Evolutionary conservation across 768 basidiomycete species (phyloP), one percentile per base, ranked within the genome.

Genomic region (Tylopilus sp.): DNA sequence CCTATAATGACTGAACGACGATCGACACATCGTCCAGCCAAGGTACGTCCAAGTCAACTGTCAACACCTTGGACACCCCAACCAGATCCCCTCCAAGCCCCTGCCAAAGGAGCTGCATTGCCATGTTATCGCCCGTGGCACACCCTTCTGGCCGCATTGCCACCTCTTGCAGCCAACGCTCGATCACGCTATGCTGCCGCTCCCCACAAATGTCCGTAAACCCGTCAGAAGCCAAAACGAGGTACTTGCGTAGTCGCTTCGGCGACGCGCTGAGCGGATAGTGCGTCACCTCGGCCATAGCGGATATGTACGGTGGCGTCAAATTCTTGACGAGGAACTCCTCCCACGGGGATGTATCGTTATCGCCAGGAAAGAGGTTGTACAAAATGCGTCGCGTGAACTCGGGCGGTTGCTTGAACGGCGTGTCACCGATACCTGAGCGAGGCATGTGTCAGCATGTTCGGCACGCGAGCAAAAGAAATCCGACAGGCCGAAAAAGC

Each of bases 1-100:
- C 26, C 40, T 59, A 83, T 31, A 84, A 65, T 38, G 75, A 78
- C 53, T 82, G 81, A 49, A 86, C 83, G 50, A 86, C 73, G 51
- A 86, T 78, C 9, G 82, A 73, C 9, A 84, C 80, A 64, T 86
- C 85, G 55, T 86, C 85, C 53, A 86, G 73, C 83, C 85, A 86
- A 17, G 80, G 76, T 38, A 69, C 70, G 50, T 82, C 80, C 78
- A 83, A 76, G 59, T 86, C 81, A 60, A 85, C 65, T 30, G 82
- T 85, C 68, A 86, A 64, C 50, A 79, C 76, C 51, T 75, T 75
- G 33, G 83, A 84, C 38, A 85, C 80, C 33, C 71, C 68, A 52
- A 69, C 72, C 23, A 69, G 54, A 52, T 85, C 79, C 22, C 84
- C 81, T 45, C 83, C 83, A 10, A 86, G 70, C 1, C 76, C 78